Conservation (phyloP, 441 rosid genomes). For the Adansonia rubrostipa region DNA sequence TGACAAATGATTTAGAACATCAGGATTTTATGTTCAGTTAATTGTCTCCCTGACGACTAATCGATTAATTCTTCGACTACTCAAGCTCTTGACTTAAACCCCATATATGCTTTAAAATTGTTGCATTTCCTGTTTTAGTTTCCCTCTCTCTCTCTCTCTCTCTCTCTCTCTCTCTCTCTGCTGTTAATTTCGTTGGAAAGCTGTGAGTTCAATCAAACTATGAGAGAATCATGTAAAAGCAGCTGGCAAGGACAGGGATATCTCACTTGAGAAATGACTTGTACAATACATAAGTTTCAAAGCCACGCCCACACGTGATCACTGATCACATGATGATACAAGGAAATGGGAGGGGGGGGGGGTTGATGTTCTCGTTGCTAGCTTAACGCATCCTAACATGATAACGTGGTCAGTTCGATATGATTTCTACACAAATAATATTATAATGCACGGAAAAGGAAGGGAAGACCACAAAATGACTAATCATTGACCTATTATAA, state of each 20-base stretch:
- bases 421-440: not conserved
- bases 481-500: slow-evolving; percentile 10
- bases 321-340: not conserved
- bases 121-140: not conserved
- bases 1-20: not conserved
- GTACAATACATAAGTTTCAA: not conserved
- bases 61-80: not conserved
- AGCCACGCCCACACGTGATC: slow-evolving; percentile 1
- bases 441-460: not conserved
- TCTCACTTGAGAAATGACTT: not conserved
- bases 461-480: not conserved
- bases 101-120: not conserved
- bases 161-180: not conserved
- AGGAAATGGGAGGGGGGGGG: not conserved
- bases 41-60: not conserved
- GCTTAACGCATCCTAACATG: not conserved
- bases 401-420: not conserved
- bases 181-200: not conserved
- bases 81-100: not conserved
- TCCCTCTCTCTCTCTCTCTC: not conserved
- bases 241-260: not conserved
- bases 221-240: not conserved
- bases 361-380: not conserved
- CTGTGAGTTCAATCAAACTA: not conserved
- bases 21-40: not conserved